These are phyloP conservation scores for Avicennia marina DNA, from an alignment of 257 asterid species.

Conservation along the genomic window DNA sequence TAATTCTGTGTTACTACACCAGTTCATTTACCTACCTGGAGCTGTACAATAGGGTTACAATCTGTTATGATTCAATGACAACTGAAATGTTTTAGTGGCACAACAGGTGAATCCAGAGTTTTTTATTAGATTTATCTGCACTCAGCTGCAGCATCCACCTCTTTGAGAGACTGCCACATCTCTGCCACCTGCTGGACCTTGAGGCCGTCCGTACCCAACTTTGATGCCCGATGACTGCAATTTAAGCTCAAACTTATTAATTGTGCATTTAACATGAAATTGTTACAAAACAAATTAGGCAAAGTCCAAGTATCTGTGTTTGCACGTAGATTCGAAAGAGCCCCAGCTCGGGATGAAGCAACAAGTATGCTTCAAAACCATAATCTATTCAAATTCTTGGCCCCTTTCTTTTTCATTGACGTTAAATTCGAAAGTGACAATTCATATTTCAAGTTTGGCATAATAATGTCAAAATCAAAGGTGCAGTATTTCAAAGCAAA, in stretches of 20 bases:
- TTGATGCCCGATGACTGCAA: conserved; percentile 75
- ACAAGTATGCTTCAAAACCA: background rate
- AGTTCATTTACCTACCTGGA: conserved; percentile 13
- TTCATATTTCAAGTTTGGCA: too few species aligned
- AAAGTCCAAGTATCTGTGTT: background rate
- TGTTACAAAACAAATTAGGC: background rate
- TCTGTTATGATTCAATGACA: background rate
- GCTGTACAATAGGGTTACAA: conserved; percentile 28
- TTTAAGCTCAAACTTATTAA: background rate
- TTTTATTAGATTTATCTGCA: background rate
- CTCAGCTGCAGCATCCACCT: conserved; percentile 66
- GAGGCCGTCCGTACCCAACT: conserved; percentile 66
- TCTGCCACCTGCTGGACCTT: conserved; percentile 51
- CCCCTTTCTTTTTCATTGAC: too few species aligned
- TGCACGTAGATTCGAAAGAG: background rate
- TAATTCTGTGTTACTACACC: conserved; percentile 9
- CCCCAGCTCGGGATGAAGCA: too few species aligned
- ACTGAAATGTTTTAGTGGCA: conserved; percentile 6
- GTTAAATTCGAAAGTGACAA: too few species aligned
- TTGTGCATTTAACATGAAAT: background rate
- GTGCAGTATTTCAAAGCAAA: too few species aligned
- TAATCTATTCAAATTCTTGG: background rate
- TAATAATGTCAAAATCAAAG: too few species aligned
- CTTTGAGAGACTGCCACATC: conserved; percentile 58
- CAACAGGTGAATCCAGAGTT: conserved; percentile 2